Percentiles rank a stretch among this genome's conserved stretches.
Evolutionary conservation across 306 rosid genomes (phyloP).

Genomic region (Dryas octopetala): DNA sequence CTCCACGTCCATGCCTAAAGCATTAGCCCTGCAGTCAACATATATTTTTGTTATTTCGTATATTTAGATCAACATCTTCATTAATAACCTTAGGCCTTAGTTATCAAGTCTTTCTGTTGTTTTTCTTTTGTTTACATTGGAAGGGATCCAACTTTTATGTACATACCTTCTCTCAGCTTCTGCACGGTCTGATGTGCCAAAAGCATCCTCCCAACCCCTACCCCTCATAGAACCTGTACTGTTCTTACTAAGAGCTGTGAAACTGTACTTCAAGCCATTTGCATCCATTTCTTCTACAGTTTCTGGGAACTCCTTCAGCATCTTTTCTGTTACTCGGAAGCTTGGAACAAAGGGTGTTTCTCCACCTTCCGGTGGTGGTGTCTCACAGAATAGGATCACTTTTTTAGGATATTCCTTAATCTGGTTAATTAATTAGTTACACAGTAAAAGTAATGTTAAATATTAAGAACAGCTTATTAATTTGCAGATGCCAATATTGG

Average conservation of each 20-base stretch:
- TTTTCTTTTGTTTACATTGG: no score
- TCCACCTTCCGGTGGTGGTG: slow-evolving; percentile 87
- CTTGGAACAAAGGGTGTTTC: slow-evolving; percentile 84
- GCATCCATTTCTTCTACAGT: slow-evolving; percentile 56
- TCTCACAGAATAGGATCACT: slow-evolving; percentile 67
- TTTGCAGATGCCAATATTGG: slow-evolving; percentile 9
- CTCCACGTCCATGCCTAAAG: slow-evolving; percentile 74
- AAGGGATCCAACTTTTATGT: neutral
- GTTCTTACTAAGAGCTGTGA: slow-evolving; percentile 56
- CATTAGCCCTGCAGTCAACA: slow-evolving; percentile 45
- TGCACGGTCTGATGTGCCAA: slow-evolving; percentile 55
- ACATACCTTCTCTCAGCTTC: slow-evolving; percentile 63
- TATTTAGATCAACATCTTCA: no score
- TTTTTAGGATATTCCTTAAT: slow-evolving; percentile 63
- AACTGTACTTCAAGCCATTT: slow-evolving; percentile 62
- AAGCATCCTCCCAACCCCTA: slow-evolving; percentile 83
- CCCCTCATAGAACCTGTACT: slow-evolving; percentile 72
- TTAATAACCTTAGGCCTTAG: no score
- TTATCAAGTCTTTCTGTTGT: no score
- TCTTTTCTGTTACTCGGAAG: slow-evolving; percentile 62
- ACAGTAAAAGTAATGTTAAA: neutral
- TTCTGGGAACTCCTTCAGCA: slow-evolving; percentile 72
- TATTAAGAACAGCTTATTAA: neutral
- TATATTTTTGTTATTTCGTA: no score
- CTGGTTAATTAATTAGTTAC: slow-evolving; percentile 32